Conservation (phyloP, 1,284 basidiomycete species). For the Austropuccinia psidii region DNA sequence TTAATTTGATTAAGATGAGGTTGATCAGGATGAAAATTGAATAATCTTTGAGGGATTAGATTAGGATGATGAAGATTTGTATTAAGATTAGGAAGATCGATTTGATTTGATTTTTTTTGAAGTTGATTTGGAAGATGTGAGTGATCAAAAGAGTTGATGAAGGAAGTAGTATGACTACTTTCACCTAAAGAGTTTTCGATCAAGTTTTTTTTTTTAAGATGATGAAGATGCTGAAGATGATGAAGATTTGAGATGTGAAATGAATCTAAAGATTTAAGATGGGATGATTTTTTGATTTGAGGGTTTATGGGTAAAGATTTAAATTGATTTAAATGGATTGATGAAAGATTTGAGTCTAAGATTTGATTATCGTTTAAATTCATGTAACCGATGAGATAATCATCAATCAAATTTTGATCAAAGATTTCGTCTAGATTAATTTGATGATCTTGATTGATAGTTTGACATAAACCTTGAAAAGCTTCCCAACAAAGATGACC, state of each 20-base stretch:
- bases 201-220: slow-evolving; percentile 12
- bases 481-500: slow-evolving; percentile 37
- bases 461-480: slow-evolving; percentile 35
- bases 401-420: not conserved
- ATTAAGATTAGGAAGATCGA: not conserved
- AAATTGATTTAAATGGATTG: no score
- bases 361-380: slow-evolving; percentile 21
- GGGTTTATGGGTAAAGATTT: no score
- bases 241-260: no score
- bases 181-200: slow-evolving; percentile 32
- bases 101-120: not conserved
- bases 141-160: slow-evolving; percentile 27
- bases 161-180: slow-evolving; percentile 20
- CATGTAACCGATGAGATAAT: slow-evolving; percentile 26
- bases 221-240: no score
- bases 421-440: slow-evolving; percentile 18
- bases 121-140: not conserved
- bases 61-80: slow-evolving; percentile 10
- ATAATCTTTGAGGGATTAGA: not conserved
- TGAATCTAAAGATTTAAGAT: no score
- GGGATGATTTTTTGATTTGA: no score
- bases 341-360: no score
- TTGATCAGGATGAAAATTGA: slow-evolving; percentile 1
- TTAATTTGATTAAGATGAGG: not conserved
- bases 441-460: not conserved